These are phyloP conservation scores for Cystoderma amianthinum DNA, from an alignment of 768 basidiomycete species.

Conservation along the genomic window DNA sequence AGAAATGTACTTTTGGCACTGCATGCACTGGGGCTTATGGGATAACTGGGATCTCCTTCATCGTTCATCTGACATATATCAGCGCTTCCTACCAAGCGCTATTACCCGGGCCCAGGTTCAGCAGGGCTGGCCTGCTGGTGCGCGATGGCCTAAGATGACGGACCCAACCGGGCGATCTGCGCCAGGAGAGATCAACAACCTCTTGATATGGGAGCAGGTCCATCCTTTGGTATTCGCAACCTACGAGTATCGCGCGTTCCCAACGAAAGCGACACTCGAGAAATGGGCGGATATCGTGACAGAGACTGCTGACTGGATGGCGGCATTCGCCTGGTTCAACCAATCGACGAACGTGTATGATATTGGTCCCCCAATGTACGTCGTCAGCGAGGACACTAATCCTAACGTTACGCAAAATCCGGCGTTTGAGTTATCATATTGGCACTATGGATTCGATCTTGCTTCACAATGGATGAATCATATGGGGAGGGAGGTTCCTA, in stretches of 20 bases:
- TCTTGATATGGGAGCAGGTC: slow-evolving; percentile 57
- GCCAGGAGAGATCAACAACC: slow-evolving; percentile 55
- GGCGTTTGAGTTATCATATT: slow-evolving; percentile 54
- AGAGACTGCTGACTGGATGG: slow-evolving; percentile 56
- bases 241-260: slow-evolving; percentile 46
- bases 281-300: slow-evolving; percentile 48
- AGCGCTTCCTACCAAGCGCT: slow-evolving; percentile 38
- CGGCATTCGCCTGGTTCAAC: slow-evolving; percentile 47
- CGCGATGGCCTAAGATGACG: slow-evolving; percentile 60
- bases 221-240: slow-evolving; percentile 54
- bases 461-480: slow-evolving; percentile 42
- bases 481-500: slow-evolving; percentile 32
- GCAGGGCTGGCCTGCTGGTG: slow-evolving; percentile 46
- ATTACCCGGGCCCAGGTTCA: slow-evolving; percentile 42
- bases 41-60: slow-evolving; percentile 51
- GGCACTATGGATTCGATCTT: slow-evolving; percentile 41
- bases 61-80: slow-evolving; percentile 35
- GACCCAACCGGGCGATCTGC: slow-evolving; percentile 51
- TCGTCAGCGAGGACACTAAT: slow-evolving; percentile 49
- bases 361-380: slow-evolving; percentile 53
- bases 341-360: slow-evolving; percentile 39
- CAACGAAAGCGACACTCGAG: slow-evolving; percentile 27
- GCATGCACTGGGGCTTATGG: slow-evolving; percentile 54
- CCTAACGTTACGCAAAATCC: slow-evolving; percentile 50
- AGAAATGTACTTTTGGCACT: slow-evolving; percentile 58